A percentile compares a stretch with the other conserved stretches of the same genome.
Conservation (phyloP, 2,329 filamentous ascomycete species). For the Elsinoe arachidis region DNA sequence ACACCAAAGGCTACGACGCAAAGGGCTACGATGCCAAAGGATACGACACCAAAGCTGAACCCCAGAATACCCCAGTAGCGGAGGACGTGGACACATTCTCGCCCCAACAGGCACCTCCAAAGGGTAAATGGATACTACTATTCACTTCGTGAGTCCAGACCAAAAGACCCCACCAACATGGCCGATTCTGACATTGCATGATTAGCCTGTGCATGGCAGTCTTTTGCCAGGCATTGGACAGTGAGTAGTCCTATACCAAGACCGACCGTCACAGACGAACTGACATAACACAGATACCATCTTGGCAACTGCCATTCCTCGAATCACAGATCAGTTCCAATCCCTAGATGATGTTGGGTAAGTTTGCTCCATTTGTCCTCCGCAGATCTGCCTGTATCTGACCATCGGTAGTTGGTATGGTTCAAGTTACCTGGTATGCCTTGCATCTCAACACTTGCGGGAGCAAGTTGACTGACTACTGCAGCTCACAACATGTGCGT, state of each 20-base stretch:
- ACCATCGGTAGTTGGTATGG: constrained; percentile 21
- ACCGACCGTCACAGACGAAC: background rate
- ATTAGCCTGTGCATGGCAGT: constrained; percentile 9
- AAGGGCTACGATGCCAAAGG: constrained; percentile 5
- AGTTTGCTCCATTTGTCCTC: background rate
- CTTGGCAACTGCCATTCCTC: constrained; percentile 40
- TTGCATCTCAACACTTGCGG: background rate
- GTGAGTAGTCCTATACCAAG: constrained; percentile 15
- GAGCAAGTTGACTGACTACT: background rate
- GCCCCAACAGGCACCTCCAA: background rate
- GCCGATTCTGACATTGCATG: constrained; percentile 5
- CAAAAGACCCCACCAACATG: background rate
- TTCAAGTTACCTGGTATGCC: constrained; percentile 12
- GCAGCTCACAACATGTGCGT: constrained; percentile 19
- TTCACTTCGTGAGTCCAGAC: constrained; percentile 4
- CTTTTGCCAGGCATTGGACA: constrained; percentile 7
- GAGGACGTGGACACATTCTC: constrained; percentile 4
- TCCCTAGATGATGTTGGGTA: constrained; percentile 38
- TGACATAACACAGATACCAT: constrained; percentile 28
- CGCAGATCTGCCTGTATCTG: background rate
- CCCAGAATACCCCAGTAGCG: background rate
- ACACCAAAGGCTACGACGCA: background rate
- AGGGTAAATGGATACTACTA: constrained; percentile 7
- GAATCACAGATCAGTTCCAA: constrained; percentile 42
- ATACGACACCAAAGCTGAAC: constrained; percentile 13